A percentile compares a stretch with the other conserved stretches of the same genome.
Conservation (phyloP, 2,329 filamentous ascomycete species). For the Fonsecaea monophora region DNA sequence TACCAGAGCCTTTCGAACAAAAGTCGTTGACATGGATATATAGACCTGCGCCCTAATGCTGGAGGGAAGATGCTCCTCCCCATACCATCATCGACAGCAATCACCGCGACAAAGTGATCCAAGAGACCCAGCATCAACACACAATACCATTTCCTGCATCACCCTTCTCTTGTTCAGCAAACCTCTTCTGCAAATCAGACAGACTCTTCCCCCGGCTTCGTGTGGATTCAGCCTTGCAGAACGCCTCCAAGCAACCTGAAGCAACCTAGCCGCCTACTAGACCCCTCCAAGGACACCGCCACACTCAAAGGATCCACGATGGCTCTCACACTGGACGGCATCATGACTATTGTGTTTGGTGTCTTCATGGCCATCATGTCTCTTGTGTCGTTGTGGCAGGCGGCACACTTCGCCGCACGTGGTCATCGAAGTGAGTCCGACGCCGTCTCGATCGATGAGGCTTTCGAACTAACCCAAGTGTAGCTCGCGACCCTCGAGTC, state of each 20-base stretch:
- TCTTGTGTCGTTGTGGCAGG: slow-evolving; percentile 25
- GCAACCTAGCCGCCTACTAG: background rate
- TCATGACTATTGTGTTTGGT: slow-evolving; percentile 29
- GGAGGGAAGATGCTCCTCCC: background rate
- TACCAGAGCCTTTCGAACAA: slow-evolving; percentile 9
- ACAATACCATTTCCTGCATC: background rate
- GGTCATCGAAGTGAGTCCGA: slow-evolving; percentile 18
- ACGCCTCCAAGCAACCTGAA: background rate
- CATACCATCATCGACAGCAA: background rate
- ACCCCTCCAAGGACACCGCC: background rate
- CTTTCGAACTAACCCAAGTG: slow-evolving; percentile 5
- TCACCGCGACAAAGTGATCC: background rate
- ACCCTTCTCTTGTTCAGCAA: background rate
- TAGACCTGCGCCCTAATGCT: background rate
- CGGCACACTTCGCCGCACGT: slow-evolving; percentile 24
- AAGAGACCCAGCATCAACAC: background rate
- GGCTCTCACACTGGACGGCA: slow-evolving; percentile 21
- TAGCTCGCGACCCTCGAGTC: slow-evolving; percentile 14
- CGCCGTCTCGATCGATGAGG: background rate
- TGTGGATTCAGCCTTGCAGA: background rate
- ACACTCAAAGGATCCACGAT: slow-evolving; percentile 12
- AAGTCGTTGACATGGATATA: slow-evolving; percentile 19
- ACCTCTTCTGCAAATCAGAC: background rate
- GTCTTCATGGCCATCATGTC: slow-evolving; percentile 29
- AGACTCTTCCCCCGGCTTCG: background rate